Conservation (phyloP, 345 rosid genomes). For the Brassica cretica region DNA sequence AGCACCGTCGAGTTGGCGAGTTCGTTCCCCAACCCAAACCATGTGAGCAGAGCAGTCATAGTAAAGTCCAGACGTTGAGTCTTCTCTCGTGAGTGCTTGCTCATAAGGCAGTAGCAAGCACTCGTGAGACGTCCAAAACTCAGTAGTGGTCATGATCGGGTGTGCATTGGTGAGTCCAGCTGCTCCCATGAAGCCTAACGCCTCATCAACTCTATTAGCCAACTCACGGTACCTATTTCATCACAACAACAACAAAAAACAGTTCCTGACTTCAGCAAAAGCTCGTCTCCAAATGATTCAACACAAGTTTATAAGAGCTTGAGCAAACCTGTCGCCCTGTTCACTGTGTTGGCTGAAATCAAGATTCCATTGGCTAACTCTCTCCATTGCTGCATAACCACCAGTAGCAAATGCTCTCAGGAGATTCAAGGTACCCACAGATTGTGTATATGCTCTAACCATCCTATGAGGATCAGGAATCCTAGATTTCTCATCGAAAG, state of each 20-base stretch:
- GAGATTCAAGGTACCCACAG: slow-evolving; percentile 64
- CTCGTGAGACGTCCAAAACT: slow-evolving; percentile 72
- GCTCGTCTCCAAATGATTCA: not conserved
- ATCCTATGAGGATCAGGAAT: slow-evolving; percentile 66
- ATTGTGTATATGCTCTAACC: slow-evolving; percentile 63
- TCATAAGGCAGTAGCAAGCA: slow-evolving; percentile 65
- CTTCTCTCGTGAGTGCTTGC: slow-evolving; percentile 73
- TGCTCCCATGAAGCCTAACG: slow-evolving; percentile 70
- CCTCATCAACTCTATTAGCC: slow-evolving; percentile 67
- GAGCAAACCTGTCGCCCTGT: slow-evolving; percentile 65
- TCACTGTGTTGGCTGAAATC: slow-evolving; percentile 62
- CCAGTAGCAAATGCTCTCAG: slow-evolving; percentile 70
- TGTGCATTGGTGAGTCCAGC: slow-evolving; percentile 65
- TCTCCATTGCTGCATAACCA: slow-evolving; percentile 75
- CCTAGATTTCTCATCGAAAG: slow-evolving; percentile 67
- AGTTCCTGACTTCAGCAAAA: not conserved
- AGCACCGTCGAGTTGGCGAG: slow-evolving; percentile 70
- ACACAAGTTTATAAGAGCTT: not conserved
- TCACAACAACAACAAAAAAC: slow-evolving; percentile 16
- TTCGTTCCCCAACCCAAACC: slow-evolving; percentile 76
- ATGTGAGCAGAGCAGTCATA: slow-evolving; percentile 74
- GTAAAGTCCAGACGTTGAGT: slow-evolving; percentile 65
- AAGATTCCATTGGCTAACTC: slow-evolving; percentile 70
- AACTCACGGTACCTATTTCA: slow-evolving; percentile 54
- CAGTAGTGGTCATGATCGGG: slow-evolving; percentile 60